Evolutionary conservation across 805 yeast genomes (phyloP), one percentile per base, ranked within the genome.

Genomic region (Saccharomycopsis fodiens): DNA sequence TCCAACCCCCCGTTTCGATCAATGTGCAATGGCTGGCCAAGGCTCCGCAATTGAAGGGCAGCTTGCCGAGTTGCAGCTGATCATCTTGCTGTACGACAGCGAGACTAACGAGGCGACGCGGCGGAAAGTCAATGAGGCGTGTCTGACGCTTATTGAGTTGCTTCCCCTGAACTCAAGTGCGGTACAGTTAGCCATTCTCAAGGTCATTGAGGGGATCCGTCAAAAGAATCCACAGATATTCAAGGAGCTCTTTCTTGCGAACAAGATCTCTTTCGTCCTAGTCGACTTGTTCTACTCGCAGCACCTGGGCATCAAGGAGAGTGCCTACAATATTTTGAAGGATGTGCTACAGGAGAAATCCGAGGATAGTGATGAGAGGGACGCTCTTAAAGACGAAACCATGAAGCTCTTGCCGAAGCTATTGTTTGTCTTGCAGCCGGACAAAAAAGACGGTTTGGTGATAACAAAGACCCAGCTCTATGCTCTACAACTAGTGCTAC

Each of bases 131-230:
- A n/a, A 35, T n/a, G 52, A 48, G 27, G 48, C 52, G 12, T 48
- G 52, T 27, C 27, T 20, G 7, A 27, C 44, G 4, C 23, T 48
- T 3, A 39, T 48, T 15, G 41, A 45, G n/a, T 44, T 48, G 12
- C 27, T 48, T 13, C 52, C 52, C 1, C 42, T 46, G 13, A 48
- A 48, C 39, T 48, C 52, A 4, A 42, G n/a, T 17, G 16, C 41
- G n/a, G 52, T 48, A 6, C 49, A 48, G 39, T 21, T 48, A 10
- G 34, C 46, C 10, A 48, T 46, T 13, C 37, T 48, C 13, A 34
- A 22, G 19, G 20, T 42, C 22, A 22, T 48, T 3, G 34, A 31
- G 7, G 43, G 42, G 13, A 39, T 48, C 10, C 39, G 39, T 23
- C 31, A 48, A 20, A 35, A 42, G 12, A 45, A 46, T 25, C 15